Conservation (phyloP, 2,329 filamentous ascomycete species). For the Xylariales sp. region DNA sequence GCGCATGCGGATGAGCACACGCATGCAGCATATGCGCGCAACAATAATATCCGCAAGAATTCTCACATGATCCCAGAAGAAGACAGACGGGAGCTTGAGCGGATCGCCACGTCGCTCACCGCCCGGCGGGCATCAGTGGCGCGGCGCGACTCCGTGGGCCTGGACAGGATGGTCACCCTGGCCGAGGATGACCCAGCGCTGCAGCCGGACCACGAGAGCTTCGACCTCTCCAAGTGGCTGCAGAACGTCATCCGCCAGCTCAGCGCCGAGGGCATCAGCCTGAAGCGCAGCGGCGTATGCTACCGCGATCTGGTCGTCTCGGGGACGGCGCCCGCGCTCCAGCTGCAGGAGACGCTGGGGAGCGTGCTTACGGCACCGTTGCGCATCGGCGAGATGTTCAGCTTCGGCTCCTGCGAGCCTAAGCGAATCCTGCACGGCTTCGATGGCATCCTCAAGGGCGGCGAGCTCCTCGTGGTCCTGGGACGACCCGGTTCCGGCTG, state of each 20-base stretch:
- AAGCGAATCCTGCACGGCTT: conserved; percentile 62
- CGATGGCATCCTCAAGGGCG: conserved; percentile 58
- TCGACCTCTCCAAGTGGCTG: conserved; percentile 39
- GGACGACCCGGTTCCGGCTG: conserved; percentile 44
- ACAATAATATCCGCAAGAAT: too few species aligned
- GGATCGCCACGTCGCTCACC: conserved; percentile 1
- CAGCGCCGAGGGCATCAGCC: conserved; percentile 50
- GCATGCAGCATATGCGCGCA: too few species aligned
- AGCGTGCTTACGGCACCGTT: conserved; percentile 56
- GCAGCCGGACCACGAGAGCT: conserved; percentile 31
- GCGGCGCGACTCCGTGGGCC: background rate
- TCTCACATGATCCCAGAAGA: conserved; percentile 4
- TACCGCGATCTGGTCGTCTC: conserved; percentile 64
- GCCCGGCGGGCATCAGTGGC: background rate
- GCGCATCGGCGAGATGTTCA: conserved; percentile 51
- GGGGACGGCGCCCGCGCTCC: conserved; percentile 62
- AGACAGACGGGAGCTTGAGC: conserved; percentile 1
- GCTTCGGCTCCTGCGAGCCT: conserved; percentile 35
- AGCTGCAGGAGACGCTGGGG: conserved; percentile 64
- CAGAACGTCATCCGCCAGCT: conserved; percentile 34
- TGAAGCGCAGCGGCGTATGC: conserved; percentile 53
- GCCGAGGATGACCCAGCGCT: conserved; percentile 24
- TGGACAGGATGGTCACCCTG: background rate
- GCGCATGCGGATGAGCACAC: too few species aligned
- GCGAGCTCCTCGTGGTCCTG: conserved; percentile 47